These are phyloP conservation scores for Monoraphidium neglectum DNA, from an alignment of 139 green algal species.

Conservation along the genomic window DNA sequence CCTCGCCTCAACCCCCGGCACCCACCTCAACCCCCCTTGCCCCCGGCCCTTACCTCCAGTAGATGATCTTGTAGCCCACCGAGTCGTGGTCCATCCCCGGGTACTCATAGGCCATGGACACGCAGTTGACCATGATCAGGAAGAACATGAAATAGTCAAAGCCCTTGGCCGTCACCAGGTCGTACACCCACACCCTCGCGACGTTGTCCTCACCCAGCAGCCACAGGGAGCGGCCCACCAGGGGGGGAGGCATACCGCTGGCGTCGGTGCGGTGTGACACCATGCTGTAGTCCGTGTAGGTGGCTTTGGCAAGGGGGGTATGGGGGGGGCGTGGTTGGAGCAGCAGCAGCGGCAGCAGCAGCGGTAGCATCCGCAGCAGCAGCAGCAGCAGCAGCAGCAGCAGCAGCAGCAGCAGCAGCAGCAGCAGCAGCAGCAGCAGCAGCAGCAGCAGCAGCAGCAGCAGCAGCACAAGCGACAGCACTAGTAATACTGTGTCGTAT, in stretches of 20 bases:
- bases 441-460: too few species aligned
- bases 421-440: too few species aligned
- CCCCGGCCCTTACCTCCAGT: conserved; percentile 13
- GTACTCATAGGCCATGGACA: conserved; percentile 67
- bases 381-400: too few species aligned
- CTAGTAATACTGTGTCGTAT: too few species aligned
- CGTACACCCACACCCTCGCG: conserved; percentile 37
- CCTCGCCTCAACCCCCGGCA: neutral
- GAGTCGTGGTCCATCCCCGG: conserved; percentile 41
- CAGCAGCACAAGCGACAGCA: too few species aligned
- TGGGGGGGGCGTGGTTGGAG: too few species aligned
- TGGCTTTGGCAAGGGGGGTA: too few species aligned
- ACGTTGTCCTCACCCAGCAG: conserved; percentile 59
- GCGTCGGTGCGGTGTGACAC: conserved; percentile 7
- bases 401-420: too few species aligned
- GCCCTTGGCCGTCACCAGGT: conserved; percentile 28
- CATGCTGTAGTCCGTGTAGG: too few species aligned
- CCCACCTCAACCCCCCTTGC: neutral
- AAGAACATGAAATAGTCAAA: conserved; percentile 78
- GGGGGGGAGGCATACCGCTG: conserved; percentile 5
- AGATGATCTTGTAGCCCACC: conserved; percentile 34
- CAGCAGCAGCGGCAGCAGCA: too few species aligned
- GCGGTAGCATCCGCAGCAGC: too few species aligned
- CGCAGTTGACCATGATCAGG: conserved; percentile 75
- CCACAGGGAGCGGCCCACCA: conserved; percentile 36